Base-by-base conservation (phyloP, 192 early-diverging fungal species). In the Rhizophlyctis rosea region DNA sequence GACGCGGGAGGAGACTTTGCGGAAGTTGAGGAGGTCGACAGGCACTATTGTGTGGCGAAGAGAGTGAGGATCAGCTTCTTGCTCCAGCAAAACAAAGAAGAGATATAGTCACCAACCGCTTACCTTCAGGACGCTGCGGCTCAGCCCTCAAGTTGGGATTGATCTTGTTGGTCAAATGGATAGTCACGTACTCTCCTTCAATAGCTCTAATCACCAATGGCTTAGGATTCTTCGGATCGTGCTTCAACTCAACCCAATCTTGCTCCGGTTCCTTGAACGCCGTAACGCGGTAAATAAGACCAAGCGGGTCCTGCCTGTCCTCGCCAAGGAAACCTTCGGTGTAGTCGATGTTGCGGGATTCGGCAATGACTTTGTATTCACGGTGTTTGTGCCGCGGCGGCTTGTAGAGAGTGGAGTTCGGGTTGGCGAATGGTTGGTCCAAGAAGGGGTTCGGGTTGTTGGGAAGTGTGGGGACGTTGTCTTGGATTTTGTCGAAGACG, bases 261-360 rank as follows among this genome's bases (percentile, higher is more conserved):
- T 33, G 18, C 29, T 39, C 58, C 49, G 58, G 58, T 48, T 60
- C 58, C 31, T 57, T 57, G 34, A 34, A 57, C 5, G 55, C 55
- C 28, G 13, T 28, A 16, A 57, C 24, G 11, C 55, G 23, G 32
- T 57, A 57, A 34, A 57, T 33, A 13, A 57, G 28, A 16, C 55
- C 55, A 25, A 57, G 28, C 31, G 55, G 55, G 28, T 57, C 55
- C 7, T 34, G 13, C 23, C 31, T 9, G 7, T 21, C 18, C 34
- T 57, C n/a, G 24, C 55, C 55, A 13, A 57, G 31, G 28, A 57
- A 57, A 9, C 55, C 55, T 33, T 57, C 55, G 7, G 55, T 57
- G 32, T 57, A 57, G 32, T 57, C 55, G 28, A 57, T 57, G 9
- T 9, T 7, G n/a, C 55, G 21, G 7, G 31, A 24, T 50, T 48